Conservation (phyloP, 352 stramenopile genomes). For the Peronospora belbahrii region DNA sequence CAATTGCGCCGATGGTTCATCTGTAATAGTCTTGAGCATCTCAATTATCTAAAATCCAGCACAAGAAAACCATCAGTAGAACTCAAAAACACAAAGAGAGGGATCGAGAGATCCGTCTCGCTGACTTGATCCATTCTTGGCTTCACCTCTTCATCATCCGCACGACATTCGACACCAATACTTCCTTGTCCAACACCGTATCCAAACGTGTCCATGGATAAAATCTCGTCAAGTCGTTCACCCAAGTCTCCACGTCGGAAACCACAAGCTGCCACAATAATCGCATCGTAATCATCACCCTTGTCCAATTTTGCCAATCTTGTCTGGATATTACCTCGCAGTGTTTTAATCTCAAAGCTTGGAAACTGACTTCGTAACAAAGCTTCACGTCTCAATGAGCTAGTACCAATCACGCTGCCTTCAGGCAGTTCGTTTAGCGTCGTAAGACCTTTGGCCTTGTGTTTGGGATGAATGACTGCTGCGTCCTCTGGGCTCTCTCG, state of each 20-base stretch:
- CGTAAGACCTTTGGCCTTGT: conserved; percentile 57
- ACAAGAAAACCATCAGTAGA: conserved; percentile 3
- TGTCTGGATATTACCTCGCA: conserved; percentile 86
- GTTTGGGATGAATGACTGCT: conserved; percentile 76
- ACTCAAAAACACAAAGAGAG: not conserved
- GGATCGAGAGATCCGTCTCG: no score
- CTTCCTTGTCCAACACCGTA: conserved; percentile 82
- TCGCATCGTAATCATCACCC: conserved; percentile 77
- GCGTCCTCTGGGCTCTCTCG: conserved; percentile 79
- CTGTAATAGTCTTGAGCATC: conserved; percentile 70
- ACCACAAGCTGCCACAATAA: conserved; percentile 80
- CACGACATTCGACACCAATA: conserved; percentile 79
- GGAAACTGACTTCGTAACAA: conserved; percentile 62
- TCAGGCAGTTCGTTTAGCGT: conserved; percentile 51
- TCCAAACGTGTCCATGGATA: conserved; percentile 61
- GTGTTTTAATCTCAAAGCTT: conserved; percentile 72
- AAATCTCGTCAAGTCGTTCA: conserved; percentile 67
- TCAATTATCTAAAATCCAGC: conserved; percentile 46
- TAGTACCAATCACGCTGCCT: conserved; percentile 74
- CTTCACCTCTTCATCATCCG: conserved; percentile 47
- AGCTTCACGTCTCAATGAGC: conserved; percentile 74
- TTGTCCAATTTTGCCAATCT: conserved; percentile 79
- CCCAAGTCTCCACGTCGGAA: conserved; percentile 68
- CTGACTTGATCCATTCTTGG: not conserved
- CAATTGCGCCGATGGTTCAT: conserved; percentile 67